These are phyloP conservation scores for Pseudopyrenochaeta lycopersici DNA, from an alignment of 2,329 filamentous ascomycete species.

Conservation along the genomic window DNA sequence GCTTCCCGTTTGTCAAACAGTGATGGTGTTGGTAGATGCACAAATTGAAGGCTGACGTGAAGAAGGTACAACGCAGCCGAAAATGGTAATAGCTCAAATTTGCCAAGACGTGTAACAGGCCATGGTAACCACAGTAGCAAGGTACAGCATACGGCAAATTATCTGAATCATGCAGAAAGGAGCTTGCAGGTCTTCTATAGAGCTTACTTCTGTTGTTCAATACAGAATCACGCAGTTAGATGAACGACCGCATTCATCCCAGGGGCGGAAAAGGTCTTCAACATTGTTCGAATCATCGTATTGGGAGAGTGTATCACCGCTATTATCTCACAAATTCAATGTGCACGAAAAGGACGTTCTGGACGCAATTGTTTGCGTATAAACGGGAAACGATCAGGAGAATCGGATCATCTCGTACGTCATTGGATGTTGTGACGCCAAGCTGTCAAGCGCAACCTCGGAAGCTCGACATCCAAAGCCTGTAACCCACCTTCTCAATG, in stretches of 20 bases:
- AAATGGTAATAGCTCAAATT: conserved; percentile 15
- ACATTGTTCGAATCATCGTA: too few relatives aligned
- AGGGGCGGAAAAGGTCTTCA: too few relatives aligned
- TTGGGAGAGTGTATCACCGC: too few relatives aligned
- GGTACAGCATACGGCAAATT: not conserved
- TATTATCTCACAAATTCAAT: too few relatives aligned
- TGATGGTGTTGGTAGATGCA: conserved; percentile 1
- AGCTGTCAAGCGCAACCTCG: not conserved
- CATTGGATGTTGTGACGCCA: conserved; percentile 3
- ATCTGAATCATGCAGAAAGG: not conserved
- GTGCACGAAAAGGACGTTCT: too few relatives aligned
- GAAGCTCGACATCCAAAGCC: not conserved
- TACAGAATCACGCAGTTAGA: too few relatives aligned
- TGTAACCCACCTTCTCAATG: conserved; percentile 21
- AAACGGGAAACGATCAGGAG: too few relatives aligned
- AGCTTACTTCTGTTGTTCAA: too few relatives aligned
- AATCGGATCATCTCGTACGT: conserved; percentile 1
- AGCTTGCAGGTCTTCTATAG: too few relatives aligned
- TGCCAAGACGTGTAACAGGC: conserved; percentile 14
- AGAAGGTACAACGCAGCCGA: conserved; percentile 12
- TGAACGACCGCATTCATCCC: too few relatives aligned
- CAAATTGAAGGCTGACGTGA: conserved; percentile 17
- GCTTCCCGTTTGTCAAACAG: conserved; percentile 1
- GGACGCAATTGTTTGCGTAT: too few relatives aligned
- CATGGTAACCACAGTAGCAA: not conserved